A percentile compares a stretch with the other conserved stretches of the same genome.
phyloP scores from a whole-genome alignment of 2,329 filamentous ascomycete genomes.

The Fusarium gaditjirri region DNA sequence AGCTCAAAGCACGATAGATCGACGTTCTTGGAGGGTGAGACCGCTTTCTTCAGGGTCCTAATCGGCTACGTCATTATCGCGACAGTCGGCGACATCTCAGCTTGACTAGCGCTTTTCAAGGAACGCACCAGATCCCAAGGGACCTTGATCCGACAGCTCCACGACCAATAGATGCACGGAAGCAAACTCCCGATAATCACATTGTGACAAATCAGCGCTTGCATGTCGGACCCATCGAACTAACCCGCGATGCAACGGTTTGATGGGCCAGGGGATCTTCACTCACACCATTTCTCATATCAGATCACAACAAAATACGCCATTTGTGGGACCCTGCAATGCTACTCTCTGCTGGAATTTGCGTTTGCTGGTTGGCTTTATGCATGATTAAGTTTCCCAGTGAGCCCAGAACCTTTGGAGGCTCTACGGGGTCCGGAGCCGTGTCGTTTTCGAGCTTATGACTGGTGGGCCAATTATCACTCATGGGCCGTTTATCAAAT shows the following conservation, averaged over 20 bases:
- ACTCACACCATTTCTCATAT: too few relatives aligned
- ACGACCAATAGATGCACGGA: neutral
- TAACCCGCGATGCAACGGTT: neutral
- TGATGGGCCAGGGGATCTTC: neutral
- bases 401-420: neutral
- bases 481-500: neutral
- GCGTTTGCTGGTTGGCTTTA: neutral
- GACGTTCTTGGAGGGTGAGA: neutral
- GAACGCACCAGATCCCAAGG: too few relatives aligned
- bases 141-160: too few relatives aligned
- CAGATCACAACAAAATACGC: neutral
- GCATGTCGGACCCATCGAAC: accelerated
- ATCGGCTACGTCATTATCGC: neutral
- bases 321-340: neutral
- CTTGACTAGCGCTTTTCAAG: neutral
- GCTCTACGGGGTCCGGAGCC: neutral
- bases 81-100: neutral
- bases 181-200: neutral
- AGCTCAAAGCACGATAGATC: neutral
- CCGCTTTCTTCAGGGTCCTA: neutral
- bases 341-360: neutral
- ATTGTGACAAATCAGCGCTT: neutral
- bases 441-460: neutral
- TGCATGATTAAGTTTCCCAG: neutral
- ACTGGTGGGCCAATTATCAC: neutral